Percentiles rank a stretch among this genome's conserved stretches.
Conservation (phyloP, 176 grass and related monocot species). For the Musa troglodytarum region DNA sequence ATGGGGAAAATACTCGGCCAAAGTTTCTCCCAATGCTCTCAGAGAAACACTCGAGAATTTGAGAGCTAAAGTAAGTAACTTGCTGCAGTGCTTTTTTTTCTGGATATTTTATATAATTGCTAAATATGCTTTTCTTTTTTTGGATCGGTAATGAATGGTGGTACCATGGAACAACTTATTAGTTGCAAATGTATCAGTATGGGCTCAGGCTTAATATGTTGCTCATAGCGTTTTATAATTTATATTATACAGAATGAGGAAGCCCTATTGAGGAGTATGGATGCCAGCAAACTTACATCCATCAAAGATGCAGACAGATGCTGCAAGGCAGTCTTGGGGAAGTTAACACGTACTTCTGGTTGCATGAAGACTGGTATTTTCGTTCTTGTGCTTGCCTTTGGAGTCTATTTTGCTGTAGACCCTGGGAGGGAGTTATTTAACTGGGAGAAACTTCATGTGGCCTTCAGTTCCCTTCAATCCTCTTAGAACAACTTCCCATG, state of each 20-base stretch:
- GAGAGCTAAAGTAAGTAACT: constrained; percentile 57
- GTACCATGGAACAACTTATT: neutral
- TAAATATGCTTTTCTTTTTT: neutral
- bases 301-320: constrained; percentile 86
- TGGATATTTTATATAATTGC: neutral
- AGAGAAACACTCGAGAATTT: constrained; percentile 58
- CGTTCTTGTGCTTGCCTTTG: constrained; percentile 26
- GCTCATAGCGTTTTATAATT: neutral
- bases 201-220: neutral
- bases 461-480: constrained; percentile 43
- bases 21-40: constrained; percentile 57
- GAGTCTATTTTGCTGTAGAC: constrained; percentile 30
- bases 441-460: constrained; percentile 45
- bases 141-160: neutral
- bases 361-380: constrained; percentile 61
- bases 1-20: constrained; percentile 75
- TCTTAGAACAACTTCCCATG: neutral
- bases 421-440: constrained; percentile 41
- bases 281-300: constrained; percentile 33
- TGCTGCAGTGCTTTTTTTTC: neutral
- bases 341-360: constrained; percentile 34
- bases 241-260: constrained; percentile 58
- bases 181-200: neutral
- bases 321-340: constrained; percentile 69
- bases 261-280: constrained; percentile 29